Evolutionary conservation across 352 stramenopile species (phyloP).

Genomic region (Globisporangium polare): DNA sequence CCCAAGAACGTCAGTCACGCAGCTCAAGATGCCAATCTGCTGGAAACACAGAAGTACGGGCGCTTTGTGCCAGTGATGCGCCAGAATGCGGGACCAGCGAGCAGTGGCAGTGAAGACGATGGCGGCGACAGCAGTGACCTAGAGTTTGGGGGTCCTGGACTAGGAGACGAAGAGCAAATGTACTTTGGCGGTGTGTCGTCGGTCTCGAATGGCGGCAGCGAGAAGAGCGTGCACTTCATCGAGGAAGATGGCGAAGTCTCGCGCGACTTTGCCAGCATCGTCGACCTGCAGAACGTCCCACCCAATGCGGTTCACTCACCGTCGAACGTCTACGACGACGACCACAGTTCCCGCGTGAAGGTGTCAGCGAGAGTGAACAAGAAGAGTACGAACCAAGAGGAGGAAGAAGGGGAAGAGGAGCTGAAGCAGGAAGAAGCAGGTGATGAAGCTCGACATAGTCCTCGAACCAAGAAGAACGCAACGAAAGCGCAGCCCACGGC

Average conservation of each 20-base stretch:
- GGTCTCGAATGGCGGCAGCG: conserved; percentile 49
- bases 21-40: conserved; percentile 11
- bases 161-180: conserved; percentile 1
- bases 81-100: background rate
- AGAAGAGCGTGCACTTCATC: conserved; percentile 58
- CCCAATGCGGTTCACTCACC: background rate
- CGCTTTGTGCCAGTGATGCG: conserved; percentile 26
- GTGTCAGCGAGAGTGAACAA: background rate
- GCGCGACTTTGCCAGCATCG: conserved; percentile 45
- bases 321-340: conserved; percentile 5
- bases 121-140: background rate
- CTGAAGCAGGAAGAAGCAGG: conserved; percentile 16
- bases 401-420: conserved; percentile 8
- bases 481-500: conserved; percentile 17
- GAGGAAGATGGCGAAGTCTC: conserved; percentile 44
- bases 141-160: background rate
- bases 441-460: conserved; percentile 11
- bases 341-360: background rate
- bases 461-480: conserved; percentile 34
- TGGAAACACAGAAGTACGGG: conserved; percentile 38
- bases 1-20: background rate
- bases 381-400: conserved; percentile 27
- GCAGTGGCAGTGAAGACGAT: background rate
- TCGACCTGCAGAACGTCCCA: conserved; percentile 22
- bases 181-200: conserved; percentile 76